Percentiles rank a stretch among this genome's conserved stretches.
phyloP scores from a whole-genome alignment of 768 basidiomycete genomes.

The Roridomyces roridus region DNA sequence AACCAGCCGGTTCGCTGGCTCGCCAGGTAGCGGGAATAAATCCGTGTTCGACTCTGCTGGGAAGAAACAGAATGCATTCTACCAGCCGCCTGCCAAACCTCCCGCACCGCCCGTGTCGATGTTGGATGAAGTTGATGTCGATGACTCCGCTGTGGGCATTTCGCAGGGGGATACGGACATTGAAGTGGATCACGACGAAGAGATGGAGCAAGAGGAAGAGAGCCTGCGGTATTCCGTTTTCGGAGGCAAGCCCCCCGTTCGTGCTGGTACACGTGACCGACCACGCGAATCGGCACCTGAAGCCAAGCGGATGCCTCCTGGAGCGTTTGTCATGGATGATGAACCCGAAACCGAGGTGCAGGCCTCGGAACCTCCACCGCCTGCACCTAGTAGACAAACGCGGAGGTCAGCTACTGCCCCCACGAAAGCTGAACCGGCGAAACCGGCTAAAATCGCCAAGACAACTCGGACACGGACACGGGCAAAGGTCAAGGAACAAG shows the following conservation, averaged over 20 bases:
- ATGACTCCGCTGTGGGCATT: neutral
- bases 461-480: constrained; percentile 12
- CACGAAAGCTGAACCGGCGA: constrained; percentile 7
- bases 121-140: constrained; percentile 6
- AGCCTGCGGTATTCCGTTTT: constrained; percentile 36
- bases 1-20: constrained; percentile 25
- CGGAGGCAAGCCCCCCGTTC: constrained; percentile 26
- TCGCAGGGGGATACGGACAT: constrained; percentile 18
- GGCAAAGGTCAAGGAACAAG: constrained; percentile 12
- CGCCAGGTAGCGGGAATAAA: constrained; percentile 39
- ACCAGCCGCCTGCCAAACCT: constrained; percentile 52
- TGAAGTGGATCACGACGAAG: constrained; percentile 25
- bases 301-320: constrained; percentile 45
- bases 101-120: constrained; percentile 31
- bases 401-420: constrained; percentile 7
- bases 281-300: constrained; percentile 14
- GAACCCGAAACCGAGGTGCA: constrained; percentile 37
- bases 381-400: constrained; percentile 7
- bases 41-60: constrained; percentile 47
- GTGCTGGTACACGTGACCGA: constrained; percentile 5
- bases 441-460: constrained; percentile 2
- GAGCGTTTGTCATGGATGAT: constrained; percentile 51
- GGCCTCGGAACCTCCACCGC: constrained; percentile 21
- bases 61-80: constrained; percentile 69
- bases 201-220: constrained; percentile 23